phyloP scores from a whole-genome alignment of 179 eudicot species.

The Gypsophila paniculata region DNA sequence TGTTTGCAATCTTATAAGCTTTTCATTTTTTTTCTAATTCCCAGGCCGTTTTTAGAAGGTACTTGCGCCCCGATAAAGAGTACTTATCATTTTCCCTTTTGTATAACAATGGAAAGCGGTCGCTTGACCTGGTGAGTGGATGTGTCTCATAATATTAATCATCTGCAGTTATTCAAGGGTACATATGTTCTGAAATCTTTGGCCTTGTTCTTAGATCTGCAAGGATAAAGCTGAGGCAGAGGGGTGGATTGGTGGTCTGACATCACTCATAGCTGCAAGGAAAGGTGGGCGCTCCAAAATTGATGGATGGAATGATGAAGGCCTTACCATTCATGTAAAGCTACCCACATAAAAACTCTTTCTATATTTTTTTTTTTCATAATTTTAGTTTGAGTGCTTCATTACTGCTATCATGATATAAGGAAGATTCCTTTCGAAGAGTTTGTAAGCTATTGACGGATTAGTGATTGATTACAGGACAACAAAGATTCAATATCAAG shows the following conservation, averaged over 20 bases:
- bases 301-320: slow-evolving; percentile 89
- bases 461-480: slow-evolving; percentile 49
- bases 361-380: not conserved
- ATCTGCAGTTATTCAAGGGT: not conserved
- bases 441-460: not conserved
- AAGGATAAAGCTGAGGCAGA: slow-evolving; percentile 95
- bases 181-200: slow-evolving; percentile 10
- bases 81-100: slow-evolving; percentile 91
- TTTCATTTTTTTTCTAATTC: slow-evolving; percentile 12
- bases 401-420: not conserved
- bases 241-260: slow-evolving; percentile 95
- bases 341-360: slow-evolving; percentile 16
- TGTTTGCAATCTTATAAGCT: not conserved
- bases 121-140: slow-evolving; percentile 88
- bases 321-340: slow-evolving; percentile 47
- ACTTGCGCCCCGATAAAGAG: slow-evolving; percentile 86
- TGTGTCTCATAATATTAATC: not conserved
- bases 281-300: slow-evolving; percentile 88
- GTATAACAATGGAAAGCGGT: slow-evolving; percentile 77
- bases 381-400: not conserved
- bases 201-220: slow-evolving; percentile 67
- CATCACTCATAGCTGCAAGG: slow-evolving; percentile 58
- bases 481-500: slow-evolving; percentile 61
- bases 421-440: slow-evolving; percentile 5
- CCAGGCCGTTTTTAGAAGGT: slow-evolving; percentile 88